These are phyloP conservation scores for Fomitopsis pulvina DNA, from an alignment of 768 basidiomycete species.

Conservation along the genomic window DNA sequence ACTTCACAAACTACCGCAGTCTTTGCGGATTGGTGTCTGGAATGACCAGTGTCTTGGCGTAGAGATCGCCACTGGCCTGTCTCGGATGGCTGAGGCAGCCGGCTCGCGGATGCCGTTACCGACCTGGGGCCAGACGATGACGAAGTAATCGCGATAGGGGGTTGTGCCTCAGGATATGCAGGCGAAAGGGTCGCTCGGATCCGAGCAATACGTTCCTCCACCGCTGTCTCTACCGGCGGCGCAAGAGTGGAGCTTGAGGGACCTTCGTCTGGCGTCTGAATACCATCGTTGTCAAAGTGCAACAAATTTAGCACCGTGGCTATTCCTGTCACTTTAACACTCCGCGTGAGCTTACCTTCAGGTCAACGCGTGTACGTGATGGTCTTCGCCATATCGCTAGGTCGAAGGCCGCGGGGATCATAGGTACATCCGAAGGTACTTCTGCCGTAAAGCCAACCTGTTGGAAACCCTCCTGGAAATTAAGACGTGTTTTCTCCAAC, in stretches of 20 bases:
- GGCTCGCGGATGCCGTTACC: not conserved
- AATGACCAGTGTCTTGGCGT: not conserved
- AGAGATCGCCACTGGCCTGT: not conserved
- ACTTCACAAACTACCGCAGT: not conserved
- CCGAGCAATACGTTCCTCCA: constrained; percentile 13
- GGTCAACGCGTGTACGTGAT: not conserved
- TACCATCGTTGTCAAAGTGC: not conserved
- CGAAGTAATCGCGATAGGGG: not conserved
- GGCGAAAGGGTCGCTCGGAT: constrained; percentile 10
- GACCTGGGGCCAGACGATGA: not conserved
- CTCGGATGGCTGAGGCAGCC: not conserved
- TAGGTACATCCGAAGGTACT: not conserved
- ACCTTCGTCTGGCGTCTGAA: not conserved
- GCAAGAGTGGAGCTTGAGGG: not conserved
- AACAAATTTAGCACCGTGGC: not conserved
- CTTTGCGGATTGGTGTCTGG: not conserved
- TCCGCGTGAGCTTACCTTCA: constrained; percentile 3
- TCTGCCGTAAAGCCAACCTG: not conserved
- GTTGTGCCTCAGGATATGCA: not conserved
- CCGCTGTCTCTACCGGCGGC: not conserved
- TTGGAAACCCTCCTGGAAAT: constrained; percentile 1
- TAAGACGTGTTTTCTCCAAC: constrained; percentile 3
- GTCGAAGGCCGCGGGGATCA: not conserved
- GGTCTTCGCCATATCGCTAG: constrained; percentile 7
- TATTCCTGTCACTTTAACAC: not conserved